phyloP scores from a whole-genome alignment of 371 early-diverging fungal genomes.

The Lichtheimia ornata region DNA sequence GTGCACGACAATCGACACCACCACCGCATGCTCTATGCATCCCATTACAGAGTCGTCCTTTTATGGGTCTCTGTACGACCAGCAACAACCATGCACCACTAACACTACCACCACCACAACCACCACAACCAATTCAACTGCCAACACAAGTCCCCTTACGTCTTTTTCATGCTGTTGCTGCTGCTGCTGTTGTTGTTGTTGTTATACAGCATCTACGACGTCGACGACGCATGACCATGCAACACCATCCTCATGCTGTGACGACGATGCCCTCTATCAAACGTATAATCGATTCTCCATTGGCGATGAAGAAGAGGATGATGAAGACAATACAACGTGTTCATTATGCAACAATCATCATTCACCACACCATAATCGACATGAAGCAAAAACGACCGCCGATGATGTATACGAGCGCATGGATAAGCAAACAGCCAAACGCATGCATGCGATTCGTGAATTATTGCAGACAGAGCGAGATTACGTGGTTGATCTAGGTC shows the following conservation, averaged over 20 bases:
- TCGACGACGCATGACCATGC: neutral
- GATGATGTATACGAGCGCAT: constrained; percentile 1
- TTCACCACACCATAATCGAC: neutral
- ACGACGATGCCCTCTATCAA: neutral
- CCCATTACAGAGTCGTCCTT: constrained; percentile 4
- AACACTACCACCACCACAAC: too few relatives aligned
- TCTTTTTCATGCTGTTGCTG: neutral
- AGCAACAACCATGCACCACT: neutral
- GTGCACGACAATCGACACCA: neutral
- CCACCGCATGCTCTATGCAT: constrained; percentile 1
- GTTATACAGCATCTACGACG: neutral
- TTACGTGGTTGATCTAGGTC: constrained; percentile 39
- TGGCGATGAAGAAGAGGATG: too few relatives aligned
- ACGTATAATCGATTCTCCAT: too few relatives aligned
- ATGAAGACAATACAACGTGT: neutral
- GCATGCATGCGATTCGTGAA: constrained; percentile 45
- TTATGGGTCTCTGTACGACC: constrained; percentile 4
- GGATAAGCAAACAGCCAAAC: constrained; percentile 24
- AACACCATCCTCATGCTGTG: neutral
- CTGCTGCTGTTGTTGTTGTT: constrained; percentile 9
- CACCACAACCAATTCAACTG: too few relatives aligned
- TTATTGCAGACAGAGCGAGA: constrained; percentile 47
- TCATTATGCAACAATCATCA: neutral
- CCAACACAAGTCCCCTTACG: too few relatives aligned
- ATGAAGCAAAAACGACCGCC: neutral